Evolutionary conservation across 495 filamentous ascomycete genomes (phyloP), one percentile per base, ranked within the genome.

Genomic region (Ramalina intermedia): DNA sequence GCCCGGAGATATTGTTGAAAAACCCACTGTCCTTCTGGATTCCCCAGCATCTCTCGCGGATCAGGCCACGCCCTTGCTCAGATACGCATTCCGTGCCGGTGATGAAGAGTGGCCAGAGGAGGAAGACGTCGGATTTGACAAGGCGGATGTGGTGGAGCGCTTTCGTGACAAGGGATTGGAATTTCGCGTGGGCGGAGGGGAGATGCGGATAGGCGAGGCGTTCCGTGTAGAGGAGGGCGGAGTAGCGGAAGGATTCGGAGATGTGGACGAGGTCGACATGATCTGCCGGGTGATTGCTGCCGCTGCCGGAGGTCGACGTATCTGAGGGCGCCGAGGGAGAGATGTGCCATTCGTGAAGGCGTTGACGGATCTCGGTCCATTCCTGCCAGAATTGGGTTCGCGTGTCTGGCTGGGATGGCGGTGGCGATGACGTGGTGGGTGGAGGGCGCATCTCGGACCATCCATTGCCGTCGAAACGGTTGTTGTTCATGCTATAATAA

Each of bases 21-120:
- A 96, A 94, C 13, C 87, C 89, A 39, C 82, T 87, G 58, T 89
- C 83, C 21, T 78, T 74, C 69, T 87, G 85, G 56, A 95, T 87
- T 61, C 90, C 87, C 37, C 79, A 69, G 68, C 87, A 94, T 44
- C 88, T 78, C 55, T 77, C 67, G 17, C 86, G 76, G 41, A 96
- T 81, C 42, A 87, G 74, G 27, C 74, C 70, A 47, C 89, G 81
- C 53, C 94, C 84, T 36, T 80, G 68, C 53, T 86, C 82, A 47
- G 82, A 80, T 46, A 94, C 84, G 60, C 88, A 94, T 67, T 95
- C 90, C 20, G 85, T 87, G 26, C 90, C 89, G 0, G 80, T 82
- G 43, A 96, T 82, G 61, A 95, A 95, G 9, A 96, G 72, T 8
- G 90, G 89, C 90, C 90, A 96, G 2, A 96, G 78, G 21, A 96